Evolutionary conservation across 1,139 yeast species (phyloP), one percentile per base, ranked within the genome.

Genomic region (Suhomyces anneliseae): DNA sequence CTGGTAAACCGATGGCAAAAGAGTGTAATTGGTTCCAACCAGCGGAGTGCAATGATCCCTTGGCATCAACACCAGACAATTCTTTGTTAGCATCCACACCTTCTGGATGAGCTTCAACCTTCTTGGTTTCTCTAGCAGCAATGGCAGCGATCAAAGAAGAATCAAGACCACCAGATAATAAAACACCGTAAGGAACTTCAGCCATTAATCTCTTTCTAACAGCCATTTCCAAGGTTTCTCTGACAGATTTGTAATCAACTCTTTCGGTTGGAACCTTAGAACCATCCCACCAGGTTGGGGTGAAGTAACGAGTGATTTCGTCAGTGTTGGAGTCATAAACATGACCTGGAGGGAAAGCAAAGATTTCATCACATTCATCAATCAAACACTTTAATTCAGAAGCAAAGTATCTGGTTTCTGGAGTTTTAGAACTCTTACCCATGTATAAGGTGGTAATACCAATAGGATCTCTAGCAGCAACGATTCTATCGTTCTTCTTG

Each of bases 151-250:
- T 93, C 70, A 93, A 79, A 38, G 97, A 90, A 43, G 98, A 90
- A 69, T 93, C 99, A 61, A 93, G 81, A 55, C 99, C 99, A 66
- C 99, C 99, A 35, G 97, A 90, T 58, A 93, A 78, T 60, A 93
- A 77, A 40, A 93, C 99, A 74, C 99, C 99, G 70, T 90, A 89
- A 44, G 99, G 98, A 52, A 93, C 99, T 75, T 93, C 99, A 47
- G 98, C 95, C 99, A 93, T 93, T 64, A 93, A 82, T 79, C 99
- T 86, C 87, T 93, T 95, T 79, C 98, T 87, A 47, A 93, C 99
- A 44, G 99, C 93, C 74, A 87, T 77, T 71, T 93, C 99, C 64
- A 93, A 81, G 43, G 88, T 69, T 62, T 85, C 87, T 69, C 97
- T 86, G 53, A 93, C 81, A 50, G 74, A 62, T 60, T 69, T 81